These are phyloP conservation scores for Euphrasia arctica DNA, from an alignment of 305 asterid species.

Conservation along the genomic window DNA sequence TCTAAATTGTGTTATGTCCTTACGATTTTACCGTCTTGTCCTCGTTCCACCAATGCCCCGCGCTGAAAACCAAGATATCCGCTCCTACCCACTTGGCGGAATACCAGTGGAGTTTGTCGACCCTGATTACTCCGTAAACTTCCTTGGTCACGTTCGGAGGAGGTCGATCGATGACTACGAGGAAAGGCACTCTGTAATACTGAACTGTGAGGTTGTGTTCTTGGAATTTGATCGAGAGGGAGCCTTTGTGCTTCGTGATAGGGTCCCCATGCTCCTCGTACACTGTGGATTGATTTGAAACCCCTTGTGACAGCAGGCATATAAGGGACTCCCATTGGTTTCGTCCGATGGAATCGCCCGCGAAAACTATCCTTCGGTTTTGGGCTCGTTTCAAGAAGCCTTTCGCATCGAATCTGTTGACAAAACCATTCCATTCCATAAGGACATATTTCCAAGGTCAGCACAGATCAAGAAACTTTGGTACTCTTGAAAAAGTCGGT, in stretches of 20 bases:
- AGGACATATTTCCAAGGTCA: too few species aligned
- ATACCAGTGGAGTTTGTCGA: conserved; percentile 71
- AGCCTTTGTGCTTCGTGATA: conserved; percentile 81
- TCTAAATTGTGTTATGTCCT: too few species aligned
- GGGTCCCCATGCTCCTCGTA: conserved; percentile 73
- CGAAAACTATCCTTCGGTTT: conserved; percentile 64
- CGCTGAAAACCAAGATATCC: conserved; percentile 60
- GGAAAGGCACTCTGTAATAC: conserved; percentile 79
- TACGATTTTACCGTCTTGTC: conserved; percentile 54
- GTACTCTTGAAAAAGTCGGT: too few species aligned
- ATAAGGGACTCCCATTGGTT: conserved; percentile 96
- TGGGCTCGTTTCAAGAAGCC: conserved; percentile 51
- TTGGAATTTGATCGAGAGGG: conserved; percentile 60
- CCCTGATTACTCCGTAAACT: conserved; percentile 54
- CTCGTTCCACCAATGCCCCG: conserved; percentile 94
- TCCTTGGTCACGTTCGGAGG: conserved; percentile 45
- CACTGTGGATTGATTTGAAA: conserved; percentile 46
- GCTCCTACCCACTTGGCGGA: conserved; percentile 71
- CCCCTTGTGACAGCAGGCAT: conserved; percentile 86
- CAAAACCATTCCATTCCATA: too few species aligned
- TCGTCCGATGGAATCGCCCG: conserved; percentile 89
- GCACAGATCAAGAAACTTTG: too few species aligned
- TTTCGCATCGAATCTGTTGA: conserved; percentile 60
- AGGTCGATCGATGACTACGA: conserved; percentile 54
- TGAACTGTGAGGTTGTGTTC: conserved; percentile 75